Conservation (phyloP, 768 basidiomycete species). For the Brasilioporus rufonigricans region DNA sequence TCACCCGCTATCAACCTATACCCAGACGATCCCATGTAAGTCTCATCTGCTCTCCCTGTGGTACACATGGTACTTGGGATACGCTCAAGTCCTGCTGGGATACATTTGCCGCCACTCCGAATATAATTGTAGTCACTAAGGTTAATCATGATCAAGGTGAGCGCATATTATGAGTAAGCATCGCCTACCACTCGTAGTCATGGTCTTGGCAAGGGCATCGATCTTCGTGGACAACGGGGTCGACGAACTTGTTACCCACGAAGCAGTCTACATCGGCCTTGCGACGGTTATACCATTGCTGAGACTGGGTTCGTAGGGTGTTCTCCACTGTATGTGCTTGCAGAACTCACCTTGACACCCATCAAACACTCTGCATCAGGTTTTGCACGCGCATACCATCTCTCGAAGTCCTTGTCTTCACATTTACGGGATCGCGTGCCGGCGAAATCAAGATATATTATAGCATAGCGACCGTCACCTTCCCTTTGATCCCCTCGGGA, state of each 20-base stretch:
- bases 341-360: slow-evolving; percentile 79
- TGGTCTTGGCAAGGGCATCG: slow-evolving; percentile 78
- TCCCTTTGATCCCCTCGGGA: slow-evolving; percentile 53
- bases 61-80: slow-evolving; percentile 75
- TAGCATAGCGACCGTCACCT: slow-evolving; percentile 59
- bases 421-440: slow-evolving; percentile 70
- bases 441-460: slow-evolving; percentile 83
- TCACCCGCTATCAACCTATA: slow-evolving; percentile 93
- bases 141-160: neutral
- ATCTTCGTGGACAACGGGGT: slow-evolving; percentile 83
- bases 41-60: slow-evolving; percentile 47
- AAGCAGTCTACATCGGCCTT: slow-evolving; percentile 85
- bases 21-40: slow-evolving; percentile 86
- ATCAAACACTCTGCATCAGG: slow-evolving; percentile 77
- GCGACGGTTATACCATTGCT: slow-evolving; percentile 94
- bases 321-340: neutral
- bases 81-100: slow-evolving; percentile 84
- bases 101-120: slow-evolving; percentile 69
- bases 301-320: neutral
- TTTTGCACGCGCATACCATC: slow-evolving; percentile 78
- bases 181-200: slow-evolving; percentile 89
- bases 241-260: slow-evolving; percentile 84
- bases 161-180: slow-evolving; percentile 2
- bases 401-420: slow-evolving; percentile 68
- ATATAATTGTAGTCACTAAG: slow-evolving; percentile 88